Base-by-base conservation (phyloP, 1,139 yeast genomes). In the Wickerhamomyces sp. region DNA sequence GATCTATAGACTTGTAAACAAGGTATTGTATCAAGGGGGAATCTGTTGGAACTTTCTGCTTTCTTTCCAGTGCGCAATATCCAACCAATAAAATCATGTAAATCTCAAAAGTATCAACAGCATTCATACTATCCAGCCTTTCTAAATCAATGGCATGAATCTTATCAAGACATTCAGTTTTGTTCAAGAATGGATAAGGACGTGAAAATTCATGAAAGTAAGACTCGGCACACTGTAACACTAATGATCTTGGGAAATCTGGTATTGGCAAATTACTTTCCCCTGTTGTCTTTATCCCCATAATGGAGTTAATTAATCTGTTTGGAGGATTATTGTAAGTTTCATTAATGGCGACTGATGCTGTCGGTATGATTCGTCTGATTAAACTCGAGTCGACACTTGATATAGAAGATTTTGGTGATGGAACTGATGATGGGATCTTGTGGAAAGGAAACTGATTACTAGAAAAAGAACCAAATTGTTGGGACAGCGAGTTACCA, bases 31-130 rank as follows among this genome's bases (percentile, higher is more conserved):
- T 59, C 26, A 66, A 48, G 28, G 59, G 58, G 46, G 60, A 60
- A 31, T 65, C 59, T 36, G 63, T 54, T 20, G 59, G 51, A 28
- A 64, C 48, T 46, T 58, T 55, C 14, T 64, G 70, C 17, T 65
- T 68, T 39, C 74, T 56, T 38, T 70, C 68, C 29, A 72, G 52
- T 4, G 74, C 65, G 5, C 73, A 67, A 41, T 73, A 68, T 3
- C 78, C 78, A 28, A 72, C 67, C 13, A 74, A 72, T 59, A 72
- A 62, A 4, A 71, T 65, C 72, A 73, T 68, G 47, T 64, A 66
- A n/a, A 73, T 48, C 51, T 72, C 72, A 46, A 70, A 70, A 33
- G 54, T 57, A 34, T 59, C 53, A 10, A 51, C 47, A 10, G 51
- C 40, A 19, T 39, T 54, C 47, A 43, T 44, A 52, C 30, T 46